These are phyloP conservation scores for Globisporangium canariense DNA, from an alignment of 352 stramenopile genomes.

Conservation along the genomic window DNA sequence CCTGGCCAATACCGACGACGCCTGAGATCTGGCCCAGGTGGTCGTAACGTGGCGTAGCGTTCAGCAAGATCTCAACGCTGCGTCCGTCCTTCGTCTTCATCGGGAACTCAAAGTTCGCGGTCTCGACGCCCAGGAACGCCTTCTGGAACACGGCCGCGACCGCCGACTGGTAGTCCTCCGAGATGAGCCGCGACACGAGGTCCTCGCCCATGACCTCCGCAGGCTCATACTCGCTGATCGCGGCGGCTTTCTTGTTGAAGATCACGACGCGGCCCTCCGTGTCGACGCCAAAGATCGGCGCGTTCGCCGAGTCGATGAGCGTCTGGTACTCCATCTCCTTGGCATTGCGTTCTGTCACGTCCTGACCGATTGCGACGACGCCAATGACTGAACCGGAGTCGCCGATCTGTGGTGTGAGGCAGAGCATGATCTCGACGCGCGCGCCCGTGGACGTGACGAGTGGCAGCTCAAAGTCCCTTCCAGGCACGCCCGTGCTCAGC, in stretches of 20 bases:
- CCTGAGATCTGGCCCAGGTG: constrained; percentile 58
- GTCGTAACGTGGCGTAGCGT: constrained; percentile 68
- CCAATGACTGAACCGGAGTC: constrained; percentile 34
- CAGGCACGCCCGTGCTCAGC: constrained; percentile 38
- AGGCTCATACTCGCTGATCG: constrained; percentile 85
- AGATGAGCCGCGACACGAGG: constrained; percentile 79
- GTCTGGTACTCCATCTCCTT: constrained; percentile 71
- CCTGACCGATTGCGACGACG: constrained; percentile 69
- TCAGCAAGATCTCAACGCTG: constrained; percentile 76
- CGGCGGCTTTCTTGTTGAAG: constrained; percentile 90
- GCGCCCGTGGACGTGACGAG: constrained; percentile 44
- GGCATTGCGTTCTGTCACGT: constrained; percentile 58
- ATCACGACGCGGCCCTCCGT: constrained; percentile 55
- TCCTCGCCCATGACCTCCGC: constrained; percentile 85
- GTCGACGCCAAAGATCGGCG: constrained; percentile 76
- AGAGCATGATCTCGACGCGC: constrained; percentile 51
- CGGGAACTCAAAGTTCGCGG: constrained; percentile 78
- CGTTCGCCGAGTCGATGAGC: constrained; percentile 74
- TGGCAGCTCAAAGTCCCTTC: constrained; percentile 51
- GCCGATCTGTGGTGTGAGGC: constrained; percentile 47
- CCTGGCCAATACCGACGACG: constrained; percentile 78
- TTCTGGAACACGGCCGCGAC: constrained; percentile 71
- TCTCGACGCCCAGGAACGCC: constrained; percentile 60
- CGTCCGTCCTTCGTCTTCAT: constrained; percentile 76
- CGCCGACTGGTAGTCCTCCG: constrained; percentile 57